These are phyloP conservation scores for Pythium graminicola DNA, from an alignment of 352 stramenopile genomes.

Conservation along the genomic window DNA sequence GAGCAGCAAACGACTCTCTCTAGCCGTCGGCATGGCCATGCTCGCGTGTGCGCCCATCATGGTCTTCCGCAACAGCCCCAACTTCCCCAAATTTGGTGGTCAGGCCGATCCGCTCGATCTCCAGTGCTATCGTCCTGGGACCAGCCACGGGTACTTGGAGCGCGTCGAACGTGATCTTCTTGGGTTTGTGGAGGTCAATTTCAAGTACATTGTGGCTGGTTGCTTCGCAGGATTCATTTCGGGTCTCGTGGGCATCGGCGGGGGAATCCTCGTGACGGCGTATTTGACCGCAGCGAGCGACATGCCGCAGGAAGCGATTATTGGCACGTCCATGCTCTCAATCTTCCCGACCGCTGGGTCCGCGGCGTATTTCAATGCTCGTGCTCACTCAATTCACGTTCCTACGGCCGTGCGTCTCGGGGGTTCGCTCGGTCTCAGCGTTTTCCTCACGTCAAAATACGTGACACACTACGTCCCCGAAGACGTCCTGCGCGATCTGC, in stretches of 20 bases:
- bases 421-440: slow-evolving; percentile 44
- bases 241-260: slow-evolving; percentile 65
- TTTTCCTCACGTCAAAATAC: slow-evolving; percentile 78
- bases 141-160: slow-evolving; percentile 2
- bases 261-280: slow-evolving; percentile 76
- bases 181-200: slow-evolving; percentile 4
- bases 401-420: slow-evolving; percentile 56
- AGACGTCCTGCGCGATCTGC: slow-evolving; percentile 54
- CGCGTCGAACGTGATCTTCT: not conserved
- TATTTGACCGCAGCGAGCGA: slow-evolving; percentile 78
- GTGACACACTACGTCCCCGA: slow-evolving; percentile 69
- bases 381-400: slow-evolving; percentile 65
- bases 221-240: slow-evolving; percentile 72
- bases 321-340: slow-evolving; percentile 74
- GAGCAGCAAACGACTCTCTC: slow-evolving; percentile 60
- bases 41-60: slow-evolving; percentile 65
- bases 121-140: slow-evolving; percentile 49
- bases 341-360: slow-evolving; percentile 68
- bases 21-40: slow-evolving; percentile 67
- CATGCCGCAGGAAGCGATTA: slow-evolving; percentile 74
- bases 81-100: slow-evolving; percentile 63
- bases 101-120: slow-evolving; percentile 48
- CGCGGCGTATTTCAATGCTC: slow-evolving; percentile 66
- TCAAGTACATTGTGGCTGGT: slow-evolving; percentile 60
- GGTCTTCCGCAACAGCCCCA: slow-evolving; percentile 63